Conservation (phyloP, 768 basidiomycete genomes). For the Boletus tomentosulus region DNA sequence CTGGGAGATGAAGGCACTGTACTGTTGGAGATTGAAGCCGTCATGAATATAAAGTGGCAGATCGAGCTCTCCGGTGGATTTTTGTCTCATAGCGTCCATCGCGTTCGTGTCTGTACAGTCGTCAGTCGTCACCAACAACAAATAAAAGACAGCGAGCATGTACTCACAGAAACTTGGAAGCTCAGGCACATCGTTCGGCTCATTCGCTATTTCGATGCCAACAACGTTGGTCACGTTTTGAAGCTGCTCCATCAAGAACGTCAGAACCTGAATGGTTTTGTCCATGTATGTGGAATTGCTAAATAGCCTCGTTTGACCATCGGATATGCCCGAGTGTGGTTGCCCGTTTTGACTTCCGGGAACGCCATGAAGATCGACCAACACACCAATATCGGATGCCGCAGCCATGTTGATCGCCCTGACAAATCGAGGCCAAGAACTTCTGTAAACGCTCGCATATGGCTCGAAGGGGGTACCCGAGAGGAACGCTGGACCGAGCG, state of each 20-base stretch:
- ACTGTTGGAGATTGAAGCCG: conserved; percentile 48
- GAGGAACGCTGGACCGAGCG: conserved; percentile 25
- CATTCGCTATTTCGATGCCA: conserved; percentile 58
- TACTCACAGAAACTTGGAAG: conserved; percentile 39
- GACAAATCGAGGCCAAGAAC: conserved; percentile 36
- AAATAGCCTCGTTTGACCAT: conserved; percentile 39
- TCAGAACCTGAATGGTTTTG: conserved; percentile 41
- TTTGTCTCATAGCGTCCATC: conserved; percentile 20
- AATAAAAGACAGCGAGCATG: background rate
- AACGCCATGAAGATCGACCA: conserved; percentile 53
- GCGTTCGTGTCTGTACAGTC: conserved; percentile 13
- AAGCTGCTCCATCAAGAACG: conserved; percentile 29
- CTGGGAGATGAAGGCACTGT: conserved; percentile 40
- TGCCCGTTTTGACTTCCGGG: conserved; percentile 46
- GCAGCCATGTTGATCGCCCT: conserved; percentile 42
- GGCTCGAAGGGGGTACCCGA: conserved; percentile 37
- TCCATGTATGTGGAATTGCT: conserved; percentile 31
- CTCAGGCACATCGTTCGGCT: conserved; percentile 44
- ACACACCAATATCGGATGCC: conserved; percentile 41
- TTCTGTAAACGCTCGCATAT: conserved; percentile 40
- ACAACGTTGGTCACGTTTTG: conserved; percentile 48
- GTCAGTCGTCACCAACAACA: background rate
- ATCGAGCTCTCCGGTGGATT: conserved; percentile 18
- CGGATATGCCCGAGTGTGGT: conserved; percentile 33
- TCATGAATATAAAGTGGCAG: conserved; percentile 70